phyloP scores from a whole-genome alignment of 176 grass and related monocot species.

The Zoysia japonica region DNA sequence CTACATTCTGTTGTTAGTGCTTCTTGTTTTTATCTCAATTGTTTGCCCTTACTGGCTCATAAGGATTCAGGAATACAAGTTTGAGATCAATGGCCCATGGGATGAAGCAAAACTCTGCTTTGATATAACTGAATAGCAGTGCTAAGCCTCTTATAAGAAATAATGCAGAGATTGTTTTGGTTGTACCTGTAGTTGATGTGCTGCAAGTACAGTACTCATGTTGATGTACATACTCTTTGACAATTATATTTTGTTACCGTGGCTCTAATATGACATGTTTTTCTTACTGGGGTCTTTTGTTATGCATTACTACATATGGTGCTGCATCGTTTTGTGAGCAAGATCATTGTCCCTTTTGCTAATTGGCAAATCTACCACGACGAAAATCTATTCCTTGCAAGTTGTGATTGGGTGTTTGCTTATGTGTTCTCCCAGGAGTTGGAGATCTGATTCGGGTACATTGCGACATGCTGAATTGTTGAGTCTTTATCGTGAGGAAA shows the following conservation, averaged over 20 bases:
- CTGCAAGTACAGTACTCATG: background rate
- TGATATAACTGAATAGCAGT: slow-evolving; percentile 72
- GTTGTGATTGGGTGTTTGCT: background rate
- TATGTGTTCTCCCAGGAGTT: background rate
- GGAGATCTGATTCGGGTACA: background rate
- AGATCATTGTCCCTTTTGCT: background rate
- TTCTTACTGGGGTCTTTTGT: slow-evolving; percentile 11
- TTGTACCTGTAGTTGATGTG: slow-evolving; percentile 19
- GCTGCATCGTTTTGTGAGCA: background rate
- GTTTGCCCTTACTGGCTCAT: slow-evolving; percentile 91
- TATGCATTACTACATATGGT: slow-evolving; percentile 19
- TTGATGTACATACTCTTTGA: slow-evolving; percentile 21
- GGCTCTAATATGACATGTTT: background rate
- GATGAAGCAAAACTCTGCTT: slow-evolving; percentile 98
- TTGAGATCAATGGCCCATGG: slow-evolving; percentile 98
- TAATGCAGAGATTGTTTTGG: slow-evolving; percentile 24
- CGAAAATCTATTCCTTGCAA: background rate
- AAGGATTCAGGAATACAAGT: slow-evolving; percentile 97
- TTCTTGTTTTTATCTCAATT: slow-evolving; percentile 80
- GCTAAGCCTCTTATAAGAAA: background rate
- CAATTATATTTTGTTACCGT: background rate
- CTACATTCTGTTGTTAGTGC: slow-evolving; percentile 57
- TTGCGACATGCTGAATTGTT: too few relatives aligned
- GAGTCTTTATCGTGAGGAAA: too few relatives aligned
- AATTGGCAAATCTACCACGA: background rate